These are phyloP conservation scores for Bisporella sp. DNA, from an alignment of 2,329 filamentous ascomycete genomes.

Conservation along the genomic window DNA sequence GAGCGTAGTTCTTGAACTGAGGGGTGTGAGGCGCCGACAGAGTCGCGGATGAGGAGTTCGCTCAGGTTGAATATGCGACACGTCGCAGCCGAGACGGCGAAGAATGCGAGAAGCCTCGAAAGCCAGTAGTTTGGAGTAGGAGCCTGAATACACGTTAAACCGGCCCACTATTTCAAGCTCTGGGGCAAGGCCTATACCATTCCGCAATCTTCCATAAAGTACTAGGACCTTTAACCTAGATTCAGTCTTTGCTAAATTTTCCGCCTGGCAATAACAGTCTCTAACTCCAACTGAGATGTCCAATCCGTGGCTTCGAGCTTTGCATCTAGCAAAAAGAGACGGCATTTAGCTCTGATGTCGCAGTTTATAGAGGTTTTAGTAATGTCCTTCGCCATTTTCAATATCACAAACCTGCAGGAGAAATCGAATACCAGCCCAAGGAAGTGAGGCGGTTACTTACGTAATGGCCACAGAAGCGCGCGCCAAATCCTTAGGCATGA, in stretches of 20 bases:
- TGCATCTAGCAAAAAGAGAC: constrained; percentile 46
- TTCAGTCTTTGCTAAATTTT: constrained; percentile 32
- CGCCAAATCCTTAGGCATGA: no score
- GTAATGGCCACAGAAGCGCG: no score
- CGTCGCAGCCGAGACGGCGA: constrained; percentile 58
- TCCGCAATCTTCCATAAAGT: constrained; percentile 52
- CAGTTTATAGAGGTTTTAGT: no score
- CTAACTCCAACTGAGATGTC: constrained; percentile 49
- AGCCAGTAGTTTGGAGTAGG: constrained; percentile 53
- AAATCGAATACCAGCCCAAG: no score
- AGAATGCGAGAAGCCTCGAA: constrained; percentile 54
- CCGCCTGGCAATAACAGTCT: constrained; percentile 40
- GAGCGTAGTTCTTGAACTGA: constrained; percentile 58
- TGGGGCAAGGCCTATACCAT: constrained; percentile 17
- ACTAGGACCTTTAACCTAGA: constrained; percentile 48
- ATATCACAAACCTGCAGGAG: no score
- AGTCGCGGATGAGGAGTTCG: constrained; percentile 56
- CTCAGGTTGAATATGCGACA: constrained; percentile 54
- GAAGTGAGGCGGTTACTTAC: no score
- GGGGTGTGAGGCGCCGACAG: constrained; percentile 46
- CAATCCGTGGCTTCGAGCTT: constrained; percentile 40
- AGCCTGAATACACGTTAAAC: constrained; percentile 27
- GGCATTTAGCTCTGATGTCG: constrained; percentile 33
- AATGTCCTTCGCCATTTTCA: no score
- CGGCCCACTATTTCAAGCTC: neutral